These are phyloP conservation scores for Aphanomyces stellatus DNA, from an alignment of 352 stramenopile genomes.

Conservation along the genomic window DNA sequence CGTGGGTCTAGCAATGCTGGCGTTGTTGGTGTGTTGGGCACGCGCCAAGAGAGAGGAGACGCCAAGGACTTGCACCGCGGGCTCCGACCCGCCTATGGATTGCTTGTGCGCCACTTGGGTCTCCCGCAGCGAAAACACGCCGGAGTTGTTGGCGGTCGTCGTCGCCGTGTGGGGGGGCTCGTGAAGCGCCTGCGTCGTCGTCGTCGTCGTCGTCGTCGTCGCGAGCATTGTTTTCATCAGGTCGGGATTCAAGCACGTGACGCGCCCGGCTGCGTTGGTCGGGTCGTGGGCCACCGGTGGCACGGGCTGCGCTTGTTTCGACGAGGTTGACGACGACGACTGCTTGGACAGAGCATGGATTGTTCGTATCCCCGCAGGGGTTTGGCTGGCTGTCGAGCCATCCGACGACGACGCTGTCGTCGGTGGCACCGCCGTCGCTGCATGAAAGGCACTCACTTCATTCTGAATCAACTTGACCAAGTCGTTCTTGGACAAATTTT, in stretches of 20 bases:
- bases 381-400: neutral
- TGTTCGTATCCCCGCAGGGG: slow-evolving; percentile 4
- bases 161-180: neutral
- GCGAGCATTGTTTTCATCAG: slow-evolving; percentile 12
- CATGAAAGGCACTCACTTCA: slow-evolving; percentile 46
- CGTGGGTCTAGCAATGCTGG: neutral
- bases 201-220: neutral
- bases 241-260: slow-evolving; percentile 1
- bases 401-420: neutral
- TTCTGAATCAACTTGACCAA: slow-evolving; percentile 58
- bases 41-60: neutral
- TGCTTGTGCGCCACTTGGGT: too few relatives aligned
- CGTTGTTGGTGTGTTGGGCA: too few relatives aligned
- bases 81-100: too few relatives aligned
- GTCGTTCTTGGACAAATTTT: slow-evolving; percentile 63
- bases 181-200: neutral
- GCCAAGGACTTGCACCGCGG: neutral
- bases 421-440: neutral
- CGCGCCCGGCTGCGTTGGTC: neutral
- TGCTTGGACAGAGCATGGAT: slow-evolving; percentile 17
- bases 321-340: too few relatives aligned
- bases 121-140: too few relatives aligned
- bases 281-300: neutral
- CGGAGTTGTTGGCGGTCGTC: neutral
- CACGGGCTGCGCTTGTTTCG: too few relatives aligned